A percentile compares a stretch with the other conserved stretches of the same genome.
Evolutionary conservation across 148 eudicot species (phyloP).

Genomic region (Polygonum maritimum): DNA sequence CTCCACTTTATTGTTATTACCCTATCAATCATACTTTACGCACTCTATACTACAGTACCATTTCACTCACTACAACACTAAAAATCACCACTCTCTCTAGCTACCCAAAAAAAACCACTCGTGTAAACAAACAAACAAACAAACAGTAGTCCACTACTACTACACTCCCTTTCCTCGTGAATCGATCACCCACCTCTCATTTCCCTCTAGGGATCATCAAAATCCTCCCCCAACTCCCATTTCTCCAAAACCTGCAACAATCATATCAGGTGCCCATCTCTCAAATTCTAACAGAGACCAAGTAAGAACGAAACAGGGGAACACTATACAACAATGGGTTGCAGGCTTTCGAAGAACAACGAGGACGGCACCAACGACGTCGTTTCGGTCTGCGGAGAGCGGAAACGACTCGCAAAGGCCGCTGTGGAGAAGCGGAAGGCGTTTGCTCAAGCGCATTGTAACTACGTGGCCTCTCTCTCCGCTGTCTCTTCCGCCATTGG

Average conservation of each 20-base stretch:
- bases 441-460: conserved; percentile 34
- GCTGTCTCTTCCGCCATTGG: conserved; percentile 33
- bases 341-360: conserved; percentile 13
- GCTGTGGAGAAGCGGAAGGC: conserved; percentile 23
- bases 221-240: neutral
- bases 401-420: conserved; percentile 33
- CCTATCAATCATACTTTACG: too few relatives aligned
- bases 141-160: neutral
- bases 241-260: neutral
- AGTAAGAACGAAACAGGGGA: too few relatives aligned
- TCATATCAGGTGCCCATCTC: neutral
- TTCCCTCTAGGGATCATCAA: conserved; percentile 8
- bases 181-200: conserved; percentile 4
- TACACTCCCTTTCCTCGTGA: neutral
- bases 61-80: neutral
- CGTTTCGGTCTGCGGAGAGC: conserved; percentile 24
- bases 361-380: conserved; percentile 7
- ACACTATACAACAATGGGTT: conserved; percentile 25
- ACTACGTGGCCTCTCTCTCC: conserved; percentile 31
- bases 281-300: too few relatives aligned
- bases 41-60: too few relatives aligned
- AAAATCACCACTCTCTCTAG: neutral
- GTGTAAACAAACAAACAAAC: neutral
- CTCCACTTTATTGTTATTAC: too few relatives aligned
- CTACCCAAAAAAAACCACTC: neutral